A percentile compares a stretch with the other conserved stretches of the same genome.
Evolutionary conservation across 805 yeast genomes (phyloP).

Genomic region (Ogataea nitratoaversa): DNA sequence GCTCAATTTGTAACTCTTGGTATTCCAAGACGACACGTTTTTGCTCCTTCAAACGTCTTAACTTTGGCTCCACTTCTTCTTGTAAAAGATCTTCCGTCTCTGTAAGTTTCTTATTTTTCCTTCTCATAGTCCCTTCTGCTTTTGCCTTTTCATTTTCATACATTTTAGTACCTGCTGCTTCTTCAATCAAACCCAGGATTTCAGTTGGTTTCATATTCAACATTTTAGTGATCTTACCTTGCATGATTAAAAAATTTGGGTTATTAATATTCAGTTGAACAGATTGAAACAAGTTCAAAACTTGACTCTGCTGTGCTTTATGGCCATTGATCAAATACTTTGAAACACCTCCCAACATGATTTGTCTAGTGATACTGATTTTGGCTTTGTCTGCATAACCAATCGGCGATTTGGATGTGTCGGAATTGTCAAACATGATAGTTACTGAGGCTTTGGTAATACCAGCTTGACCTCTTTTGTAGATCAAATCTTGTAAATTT

Average conservation of each 20-base stretch:
- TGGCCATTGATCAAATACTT: conserved; percentile 94
- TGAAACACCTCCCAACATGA: conserved; percentile 85
- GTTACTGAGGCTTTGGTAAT: conserved; percentile 96
- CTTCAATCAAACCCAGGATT: conserved; percentile 86
- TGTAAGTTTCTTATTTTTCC: conserved; percentile 78
- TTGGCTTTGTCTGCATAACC: conserved; percentile 76
- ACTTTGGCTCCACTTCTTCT: conserved; percentile 92
- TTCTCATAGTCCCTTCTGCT: conserved; percentile 87
- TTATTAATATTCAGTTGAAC: conserved; percentile 95
- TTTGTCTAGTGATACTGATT: conserved; percentile 88
- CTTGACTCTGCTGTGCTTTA: conserved; percentile 92
- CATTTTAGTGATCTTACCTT: conserved; percentile 96
- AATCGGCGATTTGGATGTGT: conserved; percentile 72
- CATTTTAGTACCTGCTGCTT: conserved; percentile 96
- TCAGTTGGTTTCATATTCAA: conserved; percentile 94
- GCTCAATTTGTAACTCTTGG: conserved; percentile 77
- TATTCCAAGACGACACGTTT: conserved; percentile 80
- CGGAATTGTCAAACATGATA: conserved; percentile 87
- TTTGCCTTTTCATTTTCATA: conserved; percentile 91
- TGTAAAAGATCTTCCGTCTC: conserved; percentile 68
- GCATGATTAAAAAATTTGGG: conserved; percentile 97
- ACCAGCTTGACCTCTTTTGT: conserved; percentile 97
- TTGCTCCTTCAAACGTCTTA: conserved; percentile 74
- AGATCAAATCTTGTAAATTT: conserved; percentile 87
- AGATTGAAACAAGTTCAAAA: conserved; percentile 83